Conservation (phyloP, 257 asterid species). For the Rubia yunnanensis region DNA sequence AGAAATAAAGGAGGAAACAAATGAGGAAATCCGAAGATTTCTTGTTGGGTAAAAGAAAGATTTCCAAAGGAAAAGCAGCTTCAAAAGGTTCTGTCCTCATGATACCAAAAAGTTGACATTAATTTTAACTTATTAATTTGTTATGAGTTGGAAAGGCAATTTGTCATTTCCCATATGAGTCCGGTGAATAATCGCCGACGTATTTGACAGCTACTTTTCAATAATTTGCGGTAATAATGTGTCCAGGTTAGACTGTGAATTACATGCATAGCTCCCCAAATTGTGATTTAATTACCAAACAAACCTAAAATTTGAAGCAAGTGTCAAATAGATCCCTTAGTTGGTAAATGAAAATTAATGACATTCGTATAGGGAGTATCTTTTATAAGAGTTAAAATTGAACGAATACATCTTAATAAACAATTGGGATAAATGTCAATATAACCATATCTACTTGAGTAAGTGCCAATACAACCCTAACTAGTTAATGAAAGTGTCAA, state of each 20-base stretch:
- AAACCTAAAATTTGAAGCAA: no score
- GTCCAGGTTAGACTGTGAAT: neutral
- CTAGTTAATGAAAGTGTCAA: no score
- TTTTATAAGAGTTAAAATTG: no score
- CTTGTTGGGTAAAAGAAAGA: conserved; percentile 19
- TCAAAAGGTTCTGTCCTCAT: conserved; percentile 7
- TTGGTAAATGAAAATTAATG: no score
- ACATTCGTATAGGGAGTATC: no score
- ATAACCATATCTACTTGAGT: no score
- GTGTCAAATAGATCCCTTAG: no score
- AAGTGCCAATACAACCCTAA: no score
- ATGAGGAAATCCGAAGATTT: conserved; percentile 13
- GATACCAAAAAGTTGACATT: conserved; percentile 13
- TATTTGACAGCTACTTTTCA: conserved; percentile 6
- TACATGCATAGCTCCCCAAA: no score
- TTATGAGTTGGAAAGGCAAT: conserved; percentile 11
- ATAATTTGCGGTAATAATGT: neutral
- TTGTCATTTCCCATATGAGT: conserved; percentile 7
- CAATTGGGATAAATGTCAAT: no score
- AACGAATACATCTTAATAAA: no score
- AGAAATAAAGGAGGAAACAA: conserved; percentile 5
- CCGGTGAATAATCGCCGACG: conserved; percentile 18
- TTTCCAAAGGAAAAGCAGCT: conserved; percentile 8
- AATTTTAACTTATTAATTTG: neutral
- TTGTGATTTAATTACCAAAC: no score